A percentile compares a stretch with the other conserved stretches of the same genome.
These are phyloP conservation scores for Mucor piriformis DNA, from an alignment of 371 early-diverging fungal species.

Conservation along the genomic window DNA sequence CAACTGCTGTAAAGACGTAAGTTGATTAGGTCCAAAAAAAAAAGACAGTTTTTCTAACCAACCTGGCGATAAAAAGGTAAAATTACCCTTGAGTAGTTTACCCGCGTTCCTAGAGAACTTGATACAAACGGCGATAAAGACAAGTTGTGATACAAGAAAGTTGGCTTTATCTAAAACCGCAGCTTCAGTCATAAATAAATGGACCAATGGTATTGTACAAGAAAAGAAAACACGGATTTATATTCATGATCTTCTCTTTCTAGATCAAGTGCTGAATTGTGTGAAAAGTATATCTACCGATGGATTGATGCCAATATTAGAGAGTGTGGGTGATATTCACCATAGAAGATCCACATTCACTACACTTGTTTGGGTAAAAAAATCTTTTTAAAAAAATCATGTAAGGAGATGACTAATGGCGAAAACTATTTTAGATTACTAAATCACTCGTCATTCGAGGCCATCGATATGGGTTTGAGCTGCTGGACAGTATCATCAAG, in stretches of 20 bases:
- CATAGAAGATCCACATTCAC: conserved; percentile 10
- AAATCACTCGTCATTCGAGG: conserved; percentile 61
- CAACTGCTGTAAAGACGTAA: conserved; percentile 39
- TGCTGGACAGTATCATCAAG: conserved; percentile 56
- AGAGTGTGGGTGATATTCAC: background rate
- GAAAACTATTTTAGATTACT: conserved; percentile 43
- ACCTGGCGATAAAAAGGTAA: conserved; percentile 26
- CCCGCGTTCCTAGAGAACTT: conserved; percentile 42
- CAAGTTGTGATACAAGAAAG: conserved; percentile 29
- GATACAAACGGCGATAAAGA: conserved; percentile 39
- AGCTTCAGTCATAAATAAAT: conserved; percentile 57
- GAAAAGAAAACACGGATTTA: background rate
- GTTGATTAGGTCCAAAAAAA: background rate
- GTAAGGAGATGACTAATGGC: background rate
- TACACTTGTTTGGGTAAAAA: conserved; percentile 13
- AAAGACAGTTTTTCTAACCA: background rate
- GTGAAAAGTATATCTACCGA: conserved; percentile 4
- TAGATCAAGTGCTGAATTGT: conserved; percentile 23
- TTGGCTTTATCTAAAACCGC: conserved; percentile 45
- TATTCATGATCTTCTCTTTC: background rate
- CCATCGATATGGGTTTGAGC: conserved; percentile 54
- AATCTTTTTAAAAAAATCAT: background rate
- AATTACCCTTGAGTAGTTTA: conserved; percentile 44
- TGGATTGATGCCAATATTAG: conserved; percentile 8
- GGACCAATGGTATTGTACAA: conserved; percentile 40